Percentiles rank a stretch among this genome's conserved stretches.
Conservation (phyloP, 164 flowering plant genomes). For the Euptelea pleiosperma region DNA sequence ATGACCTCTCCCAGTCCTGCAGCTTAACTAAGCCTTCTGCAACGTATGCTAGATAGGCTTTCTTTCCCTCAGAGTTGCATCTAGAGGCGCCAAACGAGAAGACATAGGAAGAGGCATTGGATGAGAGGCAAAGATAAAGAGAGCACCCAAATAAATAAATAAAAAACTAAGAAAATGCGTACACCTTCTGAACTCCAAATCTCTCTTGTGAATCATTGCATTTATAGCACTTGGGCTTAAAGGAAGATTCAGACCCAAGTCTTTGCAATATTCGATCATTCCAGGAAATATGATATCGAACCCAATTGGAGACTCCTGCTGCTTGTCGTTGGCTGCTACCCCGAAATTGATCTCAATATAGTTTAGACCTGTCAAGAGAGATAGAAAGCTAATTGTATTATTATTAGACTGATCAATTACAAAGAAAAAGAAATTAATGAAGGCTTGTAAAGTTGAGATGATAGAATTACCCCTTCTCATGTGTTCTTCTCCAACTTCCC, state of each 20-base stretch:
- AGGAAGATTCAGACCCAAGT: constrained; percentile 49
- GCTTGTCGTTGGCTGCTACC: constrained; percentile 40
- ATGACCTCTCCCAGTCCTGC: constrained; percentile 63
- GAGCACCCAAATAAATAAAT: too few relatives aligned
- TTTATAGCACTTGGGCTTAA: constrained; percentile 28
- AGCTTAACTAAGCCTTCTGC: constrained; percentile 74
- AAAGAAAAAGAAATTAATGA: neutral
- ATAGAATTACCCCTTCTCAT: constrained; percentile 47
- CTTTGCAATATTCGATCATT: constrained; percentile 60
- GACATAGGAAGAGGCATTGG: neutral
- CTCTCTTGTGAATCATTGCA: constrained; percentile 45
- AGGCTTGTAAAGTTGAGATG: neutral
- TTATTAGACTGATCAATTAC: neutral
- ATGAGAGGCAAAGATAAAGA: too few relatives aligned
- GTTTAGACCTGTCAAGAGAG: constrained; percentile 40
- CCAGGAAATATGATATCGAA: constrained; percentile 81
- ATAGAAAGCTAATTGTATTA: too few relatives aligned
- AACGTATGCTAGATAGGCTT: constrained; percentile 63
- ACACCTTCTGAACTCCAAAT: constrained; percentile 62
- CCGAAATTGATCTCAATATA: constrained; percentile 60
- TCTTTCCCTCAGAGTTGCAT: constrained; percentile 31
- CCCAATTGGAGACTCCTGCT: constrained; percentile 64
- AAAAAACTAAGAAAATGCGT: too few relatives aligned
- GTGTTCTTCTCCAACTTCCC: constrained; percentile 74
- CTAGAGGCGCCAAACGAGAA: constrained; percentile 24